A percentile compares a stretch with the other conserved stretches of the same genome.
Evolutionary conservation across 768 basidiomycete genomes (phyloP).

Genomic region (Clitopilus passeckerianus): DNA sequence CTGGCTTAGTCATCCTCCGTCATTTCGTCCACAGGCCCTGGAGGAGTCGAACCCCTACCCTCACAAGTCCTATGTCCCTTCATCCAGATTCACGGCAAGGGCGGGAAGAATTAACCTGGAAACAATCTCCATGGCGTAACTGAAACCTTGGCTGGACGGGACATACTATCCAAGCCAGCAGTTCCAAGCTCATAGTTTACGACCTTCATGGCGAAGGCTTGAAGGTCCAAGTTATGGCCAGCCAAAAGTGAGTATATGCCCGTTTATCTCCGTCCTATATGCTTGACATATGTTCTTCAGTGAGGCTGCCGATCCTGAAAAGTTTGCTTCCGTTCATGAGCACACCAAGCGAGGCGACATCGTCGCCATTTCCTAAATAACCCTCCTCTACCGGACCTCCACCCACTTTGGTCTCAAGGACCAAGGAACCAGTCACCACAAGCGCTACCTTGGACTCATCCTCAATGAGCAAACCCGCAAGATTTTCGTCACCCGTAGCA

Average conservation of each 20-base stretch:
- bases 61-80: conserved; percentile 94
- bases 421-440: conserved; percentile 95
- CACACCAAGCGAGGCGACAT: conserved; percentile 94
- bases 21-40: too few species aligned
- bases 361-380: conserved; percentile 77
- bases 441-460: conserved; percentile 98
- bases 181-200: conserved; percentile 88
- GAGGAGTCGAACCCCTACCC: conserved; percentile 93
- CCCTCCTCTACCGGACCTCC: conserved; percentile 91
- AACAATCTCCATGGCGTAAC: conserved; percentile 51
- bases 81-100: conserved; percentile 66
- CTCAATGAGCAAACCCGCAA: conserved; percentile 85
- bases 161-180: conserved; percentile 80
- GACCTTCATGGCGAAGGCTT: conserved; percentile 89
- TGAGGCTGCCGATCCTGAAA: conserved; percentile 57
- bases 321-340: conserved; percentile 72
- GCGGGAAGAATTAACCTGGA: conserved; percentile 67
- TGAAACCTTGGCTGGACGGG: conserved; percentile 81
- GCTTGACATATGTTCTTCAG: conserved; percentile 23
- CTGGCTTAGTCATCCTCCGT: too few species aligned
- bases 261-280: neutral
- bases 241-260: conserved; percentile 55
- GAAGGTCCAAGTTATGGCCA: conserved; percentile 96
- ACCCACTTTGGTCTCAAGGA: conserved; percentile 94
- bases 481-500: conserved; percentile 86